Conservation (phyloP, 192 early-diverging fungal species). For the Chytriomyces hyalinus region DNA sequence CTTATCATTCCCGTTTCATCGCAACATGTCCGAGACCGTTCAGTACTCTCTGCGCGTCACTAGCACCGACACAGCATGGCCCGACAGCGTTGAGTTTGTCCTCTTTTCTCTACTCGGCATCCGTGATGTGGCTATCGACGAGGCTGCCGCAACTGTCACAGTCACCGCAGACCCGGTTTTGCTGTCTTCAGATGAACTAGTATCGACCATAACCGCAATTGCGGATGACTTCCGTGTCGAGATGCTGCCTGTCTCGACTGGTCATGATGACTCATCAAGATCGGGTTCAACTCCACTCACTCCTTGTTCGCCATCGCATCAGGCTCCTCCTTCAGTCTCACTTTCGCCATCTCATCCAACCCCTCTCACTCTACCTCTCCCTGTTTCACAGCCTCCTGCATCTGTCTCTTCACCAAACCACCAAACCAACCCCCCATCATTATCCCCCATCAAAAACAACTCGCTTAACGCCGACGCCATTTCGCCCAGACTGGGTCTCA, state of each 20-base stretch:
- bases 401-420: background rate
- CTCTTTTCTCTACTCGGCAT: conserved; percentile 24
- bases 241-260: background rate
- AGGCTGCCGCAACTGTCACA: background rate
- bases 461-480: background rate
- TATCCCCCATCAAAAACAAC: background rate
- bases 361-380: background rate
- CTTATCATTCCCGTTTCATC: no score
- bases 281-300: no score
- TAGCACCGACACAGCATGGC: background rate
- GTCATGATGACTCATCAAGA: no score
- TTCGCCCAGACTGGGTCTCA: background rate
- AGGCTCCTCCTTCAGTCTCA: no score
- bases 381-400: background rate
- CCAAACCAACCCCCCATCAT: background rate
- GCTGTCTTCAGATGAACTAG: background rate
- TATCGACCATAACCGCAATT: background rate
- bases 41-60: no score
- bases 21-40: no score
- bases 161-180: background rate
- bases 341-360: background rate
- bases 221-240: background rate
- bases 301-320: no score
- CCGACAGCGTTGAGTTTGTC: conserved; percentile 20
- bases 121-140: conserved; percentile 18